Base-by-base conservation (phyloP, 2,329 filamentous ascomycete genomes). In the Fusarium devonianum region DNA sequence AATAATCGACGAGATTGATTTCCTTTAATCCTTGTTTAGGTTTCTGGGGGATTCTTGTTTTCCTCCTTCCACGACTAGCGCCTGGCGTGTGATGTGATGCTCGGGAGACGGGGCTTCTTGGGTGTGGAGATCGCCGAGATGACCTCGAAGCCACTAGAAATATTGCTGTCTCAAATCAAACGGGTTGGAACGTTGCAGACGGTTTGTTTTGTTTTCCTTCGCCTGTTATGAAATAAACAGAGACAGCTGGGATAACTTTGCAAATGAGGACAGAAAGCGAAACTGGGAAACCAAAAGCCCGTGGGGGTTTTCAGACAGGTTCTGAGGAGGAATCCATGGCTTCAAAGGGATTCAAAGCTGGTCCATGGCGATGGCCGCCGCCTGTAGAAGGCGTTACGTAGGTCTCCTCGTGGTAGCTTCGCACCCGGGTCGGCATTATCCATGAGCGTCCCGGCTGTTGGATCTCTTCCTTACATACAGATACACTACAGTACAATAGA, bases 1-100 rank as follows among this genome's bases (percentile, higher is more conserved):
- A 35, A 42, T 28, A 40, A 48, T 33, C 18, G 21, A 43, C 38
- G 53, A 41, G 39, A 58, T 45, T 58, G 53, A 38, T 48, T 56
- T 56, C 47, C 28, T 48, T 56, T 33, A 35, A 41, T 39, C 40
- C 46, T 56, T 47, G 52, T 47, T 42, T 30, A 42, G 46, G 30
- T 56, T 39, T 52, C 30, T 37, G 40, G 17, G 30, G 39, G 41
- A 38, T 56, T 56, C 53, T 56, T 56, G 53, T 56, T 56, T 56
- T 56, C 47, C 38, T 56, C 51, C 49, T 38, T 51, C 23, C 9
- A 11, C 12, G 23, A 18, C 47, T 56, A 56, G 53, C 53, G 52
- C 33, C 52, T 56, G 44, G 7, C n/a, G 40, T 29, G 53, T 56
- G 53, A 56, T 56, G 52, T 40, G 51, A 56, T 55, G 52, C 36